Conservation (phyloP, 805 yeast species). For the Lachancea sp. region DNA sequence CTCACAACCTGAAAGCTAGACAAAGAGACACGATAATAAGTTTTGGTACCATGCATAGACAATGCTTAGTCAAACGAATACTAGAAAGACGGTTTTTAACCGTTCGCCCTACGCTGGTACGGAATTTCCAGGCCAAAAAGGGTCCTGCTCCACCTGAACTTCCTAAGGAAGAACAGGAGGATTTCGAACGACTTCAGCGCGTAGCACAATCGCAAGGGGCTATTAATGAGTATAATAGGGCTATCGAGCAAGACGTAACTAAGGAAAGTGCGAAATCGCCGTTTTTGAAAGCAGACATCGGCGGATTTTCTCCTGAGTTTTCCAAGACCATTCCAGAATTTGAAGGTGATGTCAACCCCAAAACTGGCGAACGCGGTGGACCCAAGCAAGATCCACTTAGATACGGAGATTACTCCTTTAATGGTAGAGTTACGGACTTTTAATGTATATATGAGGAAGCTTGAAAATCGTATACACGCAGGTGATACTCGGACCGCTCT, state of each 20-base stretch:
- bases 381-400: conserved; percentile 95
- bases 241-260: conserved; percentile 32
- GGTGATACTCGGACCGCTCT: too few relatives aligned
- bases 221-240: conserved; percentile 63
- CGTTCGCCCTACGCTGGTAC: neutral
- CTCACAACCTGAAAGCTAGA: neutral
- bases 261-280: conserved; percentile 33
- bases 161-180: conserved; percentile 46
- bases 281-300: conserved; percentile 46
- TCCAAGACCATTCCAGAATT: conserved; percentile 86
- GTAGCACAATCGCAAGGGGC: conserved; percentile 75
- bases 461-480: too few relatives aligned
- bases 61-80: neutral
- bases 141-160: conserved; percentile 32
- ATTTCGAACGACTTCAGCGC: conserved; percentile 79
- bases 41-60: neutral
- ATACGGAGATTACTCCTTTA: conserved; percentile 89
- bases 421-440: conserved; percentile 95
- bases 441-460: conserved; percentile 35
- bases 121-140: conserved; percentile 10
- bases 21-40: neutral
- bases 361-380: conserved; percentile 93
- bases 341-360: conserved; percentile 89
- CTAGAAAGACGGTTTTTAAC: neutral
- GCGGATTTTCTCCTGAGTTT: conserved; percentile 59